Base-by-base conservation (phyloP, 306 rosid species). In the Gleditsia sinensis region DNA sequence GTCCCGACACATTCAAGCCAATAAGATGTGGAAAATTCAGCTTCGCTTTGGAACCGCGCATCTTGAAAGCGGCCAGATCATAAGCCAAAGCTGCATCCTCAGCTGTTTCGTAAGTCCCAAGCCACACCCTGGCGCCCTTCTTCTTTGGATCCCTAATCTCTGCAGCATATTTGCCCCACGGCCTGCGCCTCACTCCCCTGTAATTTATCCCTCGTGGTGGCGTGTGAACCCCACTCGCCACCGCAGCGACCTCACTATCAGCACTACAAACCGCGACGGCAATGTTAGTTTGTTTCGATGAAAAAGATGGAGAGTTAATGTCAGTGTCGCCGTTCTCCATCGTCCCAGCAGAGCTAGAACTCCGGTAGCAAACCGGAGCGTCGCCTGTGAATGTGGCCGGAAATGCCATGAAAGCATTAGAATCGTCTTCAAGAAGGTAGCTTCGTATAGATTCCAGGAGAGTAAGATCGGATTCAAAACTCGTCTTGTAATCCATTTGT, bases 181-280 rank as follows among this genome's bases (percentile, higher is more conserved):
- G 43, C 45, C 45, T 1, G 14, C 67, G 45, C 25, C 67, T 60
- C 67, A 60, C 67, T 33, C 67, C 45, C 16, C 67, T 32, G 14
- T n/a, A 60, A 33, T 17, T 32, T 7, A 24, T 33, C 25, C 45
- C 21, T 7, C 45, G 2, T 1, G 5, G 25, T 1, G 24, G 25
- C 24, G 45, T 24, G 25, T n/a, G 13, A 6, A 6, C 3, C 2
- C 12, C 67, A 60, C 42, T 11, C 67, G 25, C 45, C 25, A 7
- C 42, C 5, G 12, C 2, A 3, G 2, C 8, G 0, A 1, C 3
- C 6, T 32, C 3, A n/a, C 46, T 12, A 0, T 40, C 16, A 10
- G 16, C 4, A 40, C 49, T 13, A 1, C 49, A 42, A 14, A 42
- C 17, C 17, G 4, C 49, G 49, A n/a, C 10, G 9, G 30, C 61